phyloP scores from a whole-genome alignment of 495 filamentous ascomycete genomes.

The Aspergillus hancockii region DNA sequence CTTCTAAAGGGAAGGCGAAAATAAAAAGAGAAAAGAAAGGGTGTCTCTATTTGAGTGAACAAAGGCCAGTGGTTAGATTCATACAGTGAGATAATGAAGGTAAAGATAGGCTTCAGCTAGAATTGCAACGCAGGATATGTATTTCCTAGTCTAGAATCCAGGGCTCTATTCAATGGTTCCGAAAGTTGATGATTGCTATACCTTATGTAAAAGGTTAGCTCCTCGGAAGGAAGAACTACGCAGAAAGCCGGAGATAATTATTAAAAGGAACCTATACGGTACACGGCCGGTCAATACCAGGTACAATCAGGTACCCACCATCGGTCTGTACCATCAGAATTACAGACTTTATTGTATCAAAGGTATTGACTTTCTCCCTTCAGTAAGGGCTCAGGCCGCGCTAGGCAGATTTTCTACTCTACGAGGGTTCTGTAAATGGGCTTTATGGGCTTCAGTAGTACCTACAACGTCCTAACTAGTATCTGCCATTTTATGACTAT shows the following conservation, averaged over 20 bases:
- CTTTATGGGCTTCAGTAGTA: conserved; percentile 3
- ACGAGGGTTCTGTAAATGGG: conserved; percentile 23
- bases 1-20: not conserved
- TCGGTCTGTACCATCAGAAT: not conserved
- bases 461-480: not conserved
- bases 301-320: not conserved
- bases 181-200: conserved; percentile 1
- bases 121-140: conserved; percentile 14
- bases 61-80: conserved; percentile 21
- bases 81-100: conserved; percentile 12
- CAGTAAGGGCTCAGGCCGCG: conserved; percentile 32
- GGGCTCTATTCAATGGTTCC: not conserved
- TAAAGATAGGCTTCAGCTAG: conserved; percentile 9
- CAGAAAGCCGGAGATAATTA: conserved; percentile 3
- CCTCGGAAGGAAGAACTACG: conserved; percentile 4
- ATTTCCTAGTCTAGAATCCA: conserved; percentile 2
- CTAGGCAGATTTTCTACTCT: conserved; percentile 13
- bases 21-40: not conserved
- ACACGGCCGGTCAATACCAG: not conserved
- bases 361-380: conserved; percentile 22
- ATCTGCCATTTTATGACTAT: not conserved
- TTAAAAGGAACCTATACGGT: not conserved
- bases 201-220: not conserved
- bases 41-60: conserved; percentile 10
- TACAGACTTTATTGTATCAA: not conserved